Base-by-base conservation (phyloP, 495 filamentous ascomycete genomes). In the Aspergillus kassunensis region DNA sequence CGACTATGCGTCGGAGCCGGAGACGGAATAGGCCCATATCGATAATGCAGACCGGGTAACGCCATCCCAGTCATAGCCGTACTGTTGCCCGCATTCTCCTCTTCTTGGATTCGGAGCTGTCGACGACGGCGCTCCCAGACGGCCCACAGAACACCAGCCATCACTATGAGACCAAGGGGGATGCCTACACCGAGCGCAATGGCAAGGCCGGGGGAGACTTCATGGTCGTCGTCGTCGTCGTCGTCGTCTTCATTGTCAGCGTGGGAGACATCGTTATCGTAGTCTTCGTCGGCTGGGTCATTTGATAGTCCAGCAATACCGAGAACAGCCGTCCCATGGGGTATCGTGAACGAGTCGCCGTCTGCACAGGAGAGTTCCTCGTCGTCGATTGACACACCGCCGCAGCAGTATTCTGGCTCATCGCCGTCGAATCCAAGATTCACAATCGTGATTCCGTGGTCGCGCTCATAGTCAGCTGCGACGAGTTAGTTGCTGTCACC, bases 41-140 rank as follows among this genome's bases (percentile, higher is more conserved):
- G 49, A 29, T 52, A 41, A 43, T 52, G 49, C 21, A 52, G 23
- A 1, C 21, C 36, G n/a, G 45, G 24, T 16, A 30, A 4, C 7
- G 12, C 29, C 15, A 15, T 25, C 19, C 13, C 30, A n/a, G 16
- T 21, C 10, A 30, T 16, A 23, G 24, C 15, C 8, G 24, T 25
- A 4, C 35, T 36, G 5, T 11, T 16, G 1, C 6, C 2, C 4
- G 6, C 19, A 18, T 25, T 12, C 9, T 44, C 42, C 19, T 13
- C 31, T 7, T 25, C 33, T 3, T 36, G 30, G 12, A 39, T 19
- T 13, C 31, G 19, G 2, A 52, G 49, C 21, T 45, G 30, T 6
- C 20, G 49, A 11, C 49, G 49, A 5, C 49, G 49, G 5, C 49
- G 41, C 49, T 52, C 49, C 49, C 49, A 52, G 21, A 52, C 29